These are phyloP conservation scores for Drechslera avenae DNA, from an alignment of 2,329 filamentous ascomycete genomes.

Conservation along the genomic window DNA sequence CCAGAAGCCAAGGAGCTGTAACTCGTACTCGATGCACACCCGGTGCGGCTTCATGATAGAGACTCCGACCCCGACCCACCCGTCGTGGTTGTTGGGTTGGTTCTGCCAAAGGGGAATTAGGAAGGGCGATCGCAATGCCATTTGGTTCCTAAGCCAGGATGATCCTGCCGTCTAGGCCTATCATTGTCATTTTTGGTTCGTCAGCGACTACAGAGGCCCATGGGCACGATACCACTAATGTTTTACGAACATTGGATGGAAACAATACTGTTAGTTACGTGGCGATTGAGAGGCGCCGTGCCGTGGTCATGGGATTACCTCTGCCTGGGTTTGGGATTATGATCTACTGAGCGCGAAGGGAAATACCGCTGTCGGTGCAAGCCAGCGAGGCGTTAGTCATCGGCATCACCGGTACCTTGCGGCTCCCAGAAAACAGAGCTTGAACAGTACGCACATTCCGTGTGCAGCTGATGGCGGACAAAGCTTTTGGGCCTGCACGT, in stretches of 20 bases:
- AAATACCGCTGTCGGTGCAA: conserved; percentile 9
- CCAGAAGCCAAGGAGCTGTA: neutral
- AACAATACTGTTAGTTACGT: conserved; percentile 3
- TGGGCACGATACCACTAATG: neutral
- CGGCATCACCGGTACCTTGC: conserved; percentile 5
- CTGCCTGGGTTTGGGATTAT: neutral
- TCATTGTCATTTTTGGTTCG: neutral
- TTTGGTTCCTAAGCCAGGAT: neutral
- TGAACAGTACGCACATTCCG: neutral
- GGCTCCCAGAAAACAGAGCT: neutral
- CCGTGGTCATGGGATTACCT: conserved; percentile 5
- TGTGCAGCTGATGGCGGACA: too few relatives aligned
- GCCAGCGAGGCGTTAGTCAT: neutral
- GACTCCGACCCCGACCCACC: conserved; percentile 1
- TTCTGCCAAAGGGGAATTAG: neutral
- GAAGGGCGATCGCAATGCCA: neutral
- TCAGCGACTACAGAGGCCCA: conserved; percentile 7
- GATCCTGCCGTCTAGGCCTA: neutral
- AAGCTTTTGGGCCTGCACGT: too few relatives aligned
- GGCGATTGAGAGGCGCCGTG: conserved; percentile 5
- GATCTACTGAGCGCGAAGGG: conserved; percentile 2
- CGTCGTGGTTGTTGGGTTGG: conserved; percentile 1
- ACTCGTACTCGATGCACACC: neutral
- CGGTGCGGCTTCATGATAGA: conserved; percentile 2
- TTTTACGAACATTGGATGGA: conserved; percentile 1